These are phyloP conservation scores for Penicillium carneum DNA, from an alignment of 2,329 filamentous ascomycete species.

Conservation along the genomic window DNA sequence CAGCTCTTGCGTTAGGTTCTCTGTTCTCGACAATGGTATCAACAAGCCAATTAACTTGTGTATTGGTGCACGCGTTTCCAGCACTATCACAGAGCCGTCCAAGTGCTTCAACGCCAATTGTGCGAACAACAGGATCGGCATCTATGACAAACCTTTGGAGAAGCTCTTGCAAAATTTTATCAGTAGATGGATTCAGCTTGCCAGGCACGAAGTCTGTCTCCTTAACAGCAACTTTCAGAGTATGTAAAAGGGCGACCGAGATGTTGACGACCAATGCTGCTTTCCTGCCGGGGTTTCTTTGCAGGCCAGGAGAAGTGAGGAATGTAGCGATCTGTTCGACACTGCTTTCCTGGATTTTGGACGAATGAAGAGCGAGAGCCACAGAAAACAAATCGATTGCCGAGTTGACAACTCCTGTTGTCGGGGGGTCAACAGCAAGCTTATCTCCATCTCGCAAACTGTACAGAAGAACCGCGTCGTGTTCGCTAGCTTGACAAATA, in stretches of 20 bases:
- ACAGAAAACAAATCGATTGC: constrained; percentile 93
- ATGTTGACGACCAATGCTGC: constrained; percentile 92
- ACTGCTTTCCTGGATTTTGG: constrained; percentile 94
- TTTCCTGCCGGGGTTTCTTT: constrained; percentile 85
- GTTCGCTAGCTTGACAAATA: constrained; percentile 82
- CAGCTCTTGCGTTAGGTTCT: constrained; percentile 89
- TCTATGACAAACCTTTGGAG: constrained; percentile 83
- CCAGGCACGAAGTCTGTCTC: constrained; percentile 78
- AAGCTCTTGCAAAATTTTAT: constrained; percentile 72
- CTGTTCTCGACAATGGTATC: constrained; percentile 94
- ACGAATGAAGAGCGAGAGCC: constrained; percentile 83
- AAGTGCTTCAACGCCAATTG: constrained; percentile 81
- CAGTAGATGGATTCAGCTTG: constrained; percentile 76
- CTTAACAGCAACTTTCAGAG: constrained; percentile 82
- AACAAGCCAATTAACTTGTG: constrained; percentile 87
- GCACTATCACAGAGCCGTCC: constrained; percentile 84
- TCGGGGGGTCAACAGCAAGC: constrained; percentile 75
- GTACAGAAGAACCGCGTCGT: constrained; percentile 86
- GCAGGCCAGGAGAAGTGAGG: constrained; percentile 77
- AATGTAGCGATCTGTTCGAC: constrained; percentile 92
- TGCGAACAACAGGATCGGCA: constrained; percentile 83
- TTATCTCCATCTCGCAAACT: constrained; percentile 58
- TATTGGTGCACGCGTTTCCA: constrained; percentile 86
- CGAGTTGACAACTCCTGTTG: constrained; percentile 92
- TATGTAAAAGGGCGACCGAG: constrained; percentile 78